A percentile compares a stretch with the other conserved stretches of the same genome.
phyloP scores from a whole-genome alignment of 78 protist genomes.

The Diacronema lutheri region DNA sequence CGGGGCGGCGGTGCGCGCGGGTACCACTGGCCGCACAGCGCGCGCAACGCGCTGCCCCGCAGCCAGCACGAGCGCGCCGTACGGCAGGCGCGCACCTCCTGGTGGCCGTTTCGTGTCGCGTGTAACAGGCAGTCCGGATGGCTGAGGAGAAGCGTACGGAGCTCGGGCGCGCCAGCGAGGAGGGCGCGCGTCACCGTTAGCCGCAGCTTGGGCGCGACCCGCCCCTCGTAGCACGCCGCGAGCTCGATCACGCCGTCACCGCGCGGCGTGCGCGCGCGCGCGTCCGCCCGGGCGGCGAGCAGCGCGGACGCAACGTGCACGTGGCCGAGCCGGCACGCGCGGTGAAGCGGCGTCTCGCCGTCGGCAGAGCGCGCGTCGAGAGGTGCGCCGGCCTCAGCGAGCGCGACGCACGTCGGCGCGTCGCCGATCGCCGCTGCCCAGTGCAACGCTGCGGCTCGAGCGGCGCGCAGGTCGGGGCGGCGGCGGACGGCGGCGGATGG shows the following conservation, averaged over 20 bases:
- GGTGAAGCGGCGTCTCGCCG: constrained; percentile 15
- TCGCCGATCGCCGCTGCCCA: constrained; percentile 2
- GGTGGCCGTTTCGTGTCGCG: not conserved
- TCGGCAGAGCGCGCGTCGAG: not conserved
- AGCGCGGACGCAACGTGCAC: not conserved
- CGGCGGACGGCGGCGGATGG: too few species aligned
- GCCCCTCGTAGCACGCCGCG: not conserved
- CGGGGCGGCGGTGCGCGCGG: too few species aligned
- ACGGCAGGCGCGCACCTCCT: too few species aligned
- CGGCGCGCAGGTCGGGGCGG: too few species aligned
- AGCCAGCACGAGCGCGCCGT: too few species aligned
- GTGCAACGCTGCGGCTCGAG: not conserved
- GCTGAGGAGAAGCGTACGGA: not conserved
- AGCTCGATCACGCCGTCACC: not conserved
- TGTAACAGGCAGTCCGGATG: constrained; percentile 3
- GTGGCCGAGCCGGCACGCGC: not conserved
- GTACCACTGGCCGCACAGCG: too few species aligned
- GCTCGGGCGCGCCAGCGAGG: not conserved
- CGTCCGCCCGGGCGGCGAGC: not conserved
- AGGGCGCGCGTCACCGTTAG: not conserved
- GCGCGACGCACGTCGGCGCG: too few species aligned
- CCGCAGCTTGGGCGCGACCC: not conserved
- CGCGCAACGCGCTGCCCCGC: too few species aligned
- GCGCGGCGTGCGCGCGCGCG: not conserved
- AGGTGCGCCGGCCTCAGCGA: not conserved